Evolutionary conservation across 345 rosid genomes (phyloP).

Genomic region (Reutealis trisperma): DNA sequence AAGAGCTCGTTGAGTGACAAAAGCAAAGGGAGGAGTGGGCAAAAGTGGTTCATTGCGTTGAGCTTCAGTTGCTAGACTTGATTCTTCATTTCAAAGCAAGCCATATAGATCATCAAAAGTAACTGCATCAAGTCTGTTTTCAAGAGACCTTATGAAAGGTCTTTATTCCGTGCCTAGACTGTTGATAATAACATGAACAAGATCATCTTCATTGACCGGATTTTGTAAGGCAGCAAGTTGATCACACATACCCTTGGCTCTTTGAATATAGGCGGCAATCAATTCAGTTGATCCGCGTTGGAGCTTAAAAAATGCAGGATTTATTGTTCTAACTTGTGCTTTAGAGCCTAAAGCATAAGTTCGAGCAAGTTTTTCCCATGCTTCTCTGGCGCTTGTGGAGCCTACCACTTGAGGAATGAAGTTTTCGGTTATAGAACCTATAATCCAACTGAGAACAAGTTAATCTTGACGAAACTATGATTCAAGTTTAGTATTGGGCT

Average conservation of each 20-base stretch:
- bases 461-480: too few species aligned
- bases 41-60: too few species aligned
- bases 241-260: background rate
- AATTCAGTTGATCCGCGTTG: background rate
- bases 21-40: too few species aligned
- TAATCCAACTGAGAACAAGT: too few species aligned
- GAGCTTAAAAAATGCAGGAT: background rate
- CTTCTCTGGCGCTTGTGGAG: background rate
- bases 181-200: too few species aligned
- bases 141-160: background rate
- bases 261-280: background rate
- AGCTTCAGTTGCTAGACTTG: background rate
- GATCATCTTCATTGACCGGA: background rate
- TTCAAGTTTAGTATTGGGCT: too few species aligned
- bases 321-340: background rate
- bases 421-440: too few species aligned
- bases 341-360: background rate
- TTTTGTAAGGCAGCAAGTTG: background rate
- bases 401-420: too few species aligned
- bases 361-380: background rate
- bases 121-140: background rate
- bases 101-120: background rate
- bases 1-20: too few species aligned
- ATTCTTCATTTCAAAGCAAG: background rate
- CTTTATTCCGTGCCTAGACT: background rate